These are phyloP conservation scores for Fusarium papillatum DNA, from an alignment of 2,329 filamentous ascomycete genomes.

Conservation along the genomic window DNA sequence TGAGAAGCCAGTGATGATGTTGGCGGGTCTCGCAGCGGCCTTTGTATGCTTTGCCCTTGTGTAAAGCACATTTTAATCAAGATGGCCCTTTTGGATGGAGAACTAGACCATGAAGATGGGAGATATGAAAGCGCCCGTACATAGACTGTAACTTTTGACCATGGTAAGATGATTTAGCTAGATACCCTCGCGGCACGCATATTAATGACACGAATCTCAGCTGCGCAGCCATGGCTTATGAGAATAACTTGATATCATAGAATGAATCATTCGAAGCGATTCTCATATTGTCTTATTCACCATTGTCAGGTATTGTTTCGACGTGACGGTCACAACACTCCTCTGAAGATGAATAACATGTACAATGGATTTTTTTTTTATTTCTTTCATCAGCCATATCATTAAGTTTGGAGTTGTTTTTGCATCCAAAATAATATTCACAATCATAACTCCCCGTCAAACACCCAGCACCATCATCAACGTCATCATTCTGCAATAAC, in stretches of 20 bases:
- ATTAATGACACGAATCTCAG: neutral
- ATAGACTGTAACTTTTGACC: conserved; percentile 21
- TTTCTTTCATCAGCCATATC: conserved; percentile 2
- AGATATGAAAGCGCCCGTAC: neutral
- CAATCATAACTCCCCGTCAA: conserved; percentile 11
- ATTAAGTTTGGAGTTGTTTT: neutral
- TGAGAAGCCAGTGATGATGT: conserved; percentile 17
- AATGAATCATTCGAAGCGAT: neutral
- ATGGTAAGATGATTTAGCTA: conserved; percentile 21
- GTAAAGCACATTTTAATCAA: conserved; percentile 2
- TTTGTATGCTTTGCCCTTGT: conserved; percentile 16
- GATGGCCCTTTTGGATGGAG: conserved; percentile 10
- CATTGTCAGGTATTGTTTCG: neutral
- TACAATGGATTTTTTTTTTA: neutral
- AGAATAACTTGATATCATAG: neutral
- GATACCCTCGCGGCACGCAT: conserved; percentile 19
- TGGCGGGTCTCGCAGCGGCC: conserved; percentile 15
- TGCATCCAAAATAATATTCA: neutral
- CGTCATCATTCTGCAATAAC: neutral
- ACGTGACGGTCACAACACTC: neutral
- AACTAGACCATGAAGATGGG: conserved; percentile 1
- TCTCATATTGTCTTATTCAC: neutral
- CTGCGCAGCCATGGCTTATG: neutral
- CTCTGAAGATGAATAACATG: neutral
- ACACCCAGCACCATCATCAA: conserved; percentile 17